Evolutionary conservation across 768 basidiomycete genomes (phyloP), one percentile per base, ranked within the genome.

Genomic region (Boletus coccyginus): DNA sequence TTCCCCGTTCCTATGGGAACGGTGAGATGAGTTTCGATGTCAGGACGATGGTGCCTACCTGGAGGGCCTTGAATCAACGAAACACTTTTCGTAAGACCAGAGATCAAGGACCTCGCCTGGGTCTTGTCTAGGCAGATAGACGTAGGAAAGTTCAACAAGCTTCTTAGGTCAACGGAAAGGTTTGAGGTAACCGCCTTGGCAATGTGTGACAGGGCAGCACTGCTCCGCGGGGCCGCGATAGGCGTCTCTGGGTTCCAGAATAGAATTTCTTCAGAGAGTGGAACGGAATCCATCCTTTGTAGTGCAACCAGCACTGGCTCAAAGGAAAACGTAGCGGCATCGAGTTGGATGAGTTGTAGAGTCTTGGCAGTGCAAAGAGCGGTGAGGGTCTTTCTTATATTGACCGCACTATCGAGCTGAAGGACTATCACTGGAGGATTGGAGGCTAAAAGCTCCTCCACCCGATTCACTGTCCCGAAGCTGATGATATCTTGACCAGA

Each of bases 1-100:
- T 88, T 89, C 1, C 87, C 87, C 0, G 87, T 89, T 1, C 87
- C 87, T 88, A 21, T 3, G 5, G 7, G 12, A 42, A 43, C 9
- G 11, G 7, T 62, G n/a, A 64, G 39, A 46, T 13, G 2, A 2
- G 1, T 39, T 31, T 8, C 5, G 7, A 21, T 7, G 24, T 27
- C 8, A 16, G 14, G 8, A 9, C 7, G 13, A n/a, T 0, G 1
- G 7, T 70, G 29, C 68, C 35, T 7, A 86, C 87, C 87, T 27
- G 87, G 87, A 0, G 87, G 87, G 0, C 87, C 87, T 71, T 88
- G 87, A 7, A 89, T 84, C 7, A 88, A 62, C 0, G 85, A 81
- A 0, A 89, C 72, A 5, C 66, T 71, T 53, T 86, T 80, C 0
- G 73, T 77, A 3, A 89, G 74, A 1, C 83, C 83, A 0, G 78